Base-by-base conservation (phyloP, 2,329 filamentous ascomycete genomes). In the Dactylellina sp. region DNA sequence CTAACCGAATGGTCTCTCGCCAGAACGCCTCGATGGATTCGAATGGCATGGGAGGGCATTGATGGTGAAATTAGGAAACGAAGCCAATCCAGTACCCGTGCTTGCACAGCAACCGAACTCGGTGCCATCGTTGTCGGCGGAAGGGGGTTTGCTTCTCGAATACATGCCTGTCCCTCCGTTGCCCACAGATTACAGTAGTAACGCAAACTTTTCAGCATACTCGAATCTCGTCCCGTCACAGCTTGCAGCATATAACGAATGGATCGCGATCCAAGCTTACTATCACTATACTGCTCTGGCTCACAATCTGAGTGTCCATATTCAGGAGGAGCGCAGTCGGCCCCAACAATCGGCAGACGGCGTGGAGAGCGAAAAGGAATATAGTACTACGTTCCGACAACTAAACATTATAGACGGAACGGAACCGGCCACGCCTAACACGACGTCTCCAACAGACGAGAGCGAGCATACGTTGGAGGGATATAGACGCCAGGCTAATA, bases 41-140 rank as follows among this genome's bases (percentile, higher is more conserved):
- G 76, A 74, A 56, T 77, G 75, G 75, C 63, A 77, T 37, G 75
- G 75, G 25, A 70, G 76, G 16, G 75, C 75, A 22, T 71, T 77
- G 50, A 75, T 75, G 66, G 63, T 64, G 42, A 76, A 76, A 56
- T 39, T 77, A 24, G 75, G 75, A 35, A 77, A 77, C 50, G 75
- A 76, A 50, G 61, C 76, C 57, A 71, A 71, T 64, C 42, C 66
- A 16, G 66, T 71, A 32, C 71, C 75, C 49, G 62, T 74, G 14
- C 76, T 75, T 40, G 65, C 76, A 35, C 70, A 65, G 55, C 46
- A 66, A 22, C 61, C 46, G 55, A 61, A 59, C 18, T 24, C 59
- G 55, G 61, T 59, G 18, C 37, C 59, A 24, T 47, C 50, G 22
- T 59, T 50, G 22, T 49, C 62, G 35, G 42, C 71, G 16, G 64